Conservation (phyloP, 352 stramenopile species). For the Phytophthora pinifolia region DNA sequence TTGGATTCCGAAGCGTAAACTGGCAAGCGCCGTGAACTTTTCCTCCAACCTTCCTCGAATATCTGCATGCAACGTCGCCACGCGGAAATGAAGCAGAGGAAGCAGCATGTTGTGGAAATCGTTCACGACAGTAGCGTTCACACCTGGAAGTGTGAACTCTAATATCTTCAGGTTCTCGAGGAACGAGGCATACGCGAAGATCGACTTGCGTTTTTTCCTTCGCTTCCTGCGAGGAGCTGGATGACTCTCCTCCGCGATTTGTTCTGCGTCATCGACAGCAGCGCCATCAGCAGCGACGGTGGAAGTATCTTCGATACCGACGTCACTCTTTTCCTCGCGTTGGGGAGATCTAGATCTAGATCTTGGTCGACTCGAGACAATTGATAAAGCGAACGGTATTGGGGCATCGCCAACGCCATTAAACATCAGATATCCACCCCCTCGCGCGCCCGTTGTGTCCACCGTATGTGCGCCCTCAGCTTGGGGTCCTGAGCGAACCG, state of each 20-base stretch:
- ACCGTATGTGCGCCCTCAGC: conserved; percentile 42
- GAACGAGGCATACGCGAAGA: conserved; percentile 32
- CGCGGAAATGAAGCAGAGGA: conserved; percentile 73
- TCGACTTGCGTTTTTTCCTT: conserved; percentile 24
- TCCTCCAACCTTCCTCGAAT: conserved; percentile 63
- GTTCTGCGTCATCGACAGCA: not conserved
- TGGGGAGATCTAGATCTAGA: conserved; percentile 9
- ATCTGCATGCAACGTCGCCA: conserved; percentile 66
- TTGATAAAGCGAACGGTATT: conserved; percentile 74
- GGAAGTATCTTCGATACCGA: conserved; percentile 10
- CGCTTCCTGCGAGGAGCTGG: conserved; percentile 12
- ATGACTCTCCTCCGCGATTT: conserved; percentile 6
- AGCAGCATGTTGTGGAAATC: conserved; percentile 90
- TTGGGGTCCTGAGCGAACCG: conserved; percentile 31
- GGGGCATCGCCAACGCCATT: conserved; percentile 83
- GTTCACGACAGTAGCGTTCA: conserved; percentile 84
- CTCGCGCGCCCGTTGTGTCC: conserved; percentile 43
- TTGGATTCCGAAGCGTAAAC: conserved; percentile 71
- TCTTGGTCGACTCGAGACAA: conserved; percentile 35
- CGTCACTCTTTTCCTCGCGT: conserved; percentile 10
- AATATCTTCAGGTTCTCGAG: conserved; percentile 74
- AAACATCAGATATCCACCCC: conserved; percentile 86
- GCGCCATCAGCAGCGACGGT: not conserved
- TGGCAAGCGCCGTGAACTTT: conserved; percentile 61
- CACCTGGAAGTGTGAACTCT: conserved; percentile 69